A percentile compares a stretch with the other conserved stretches of the same genome.
Conservation (phyloP, 345 rosid genomes). For the Euphorbia lathyris region DNA sequence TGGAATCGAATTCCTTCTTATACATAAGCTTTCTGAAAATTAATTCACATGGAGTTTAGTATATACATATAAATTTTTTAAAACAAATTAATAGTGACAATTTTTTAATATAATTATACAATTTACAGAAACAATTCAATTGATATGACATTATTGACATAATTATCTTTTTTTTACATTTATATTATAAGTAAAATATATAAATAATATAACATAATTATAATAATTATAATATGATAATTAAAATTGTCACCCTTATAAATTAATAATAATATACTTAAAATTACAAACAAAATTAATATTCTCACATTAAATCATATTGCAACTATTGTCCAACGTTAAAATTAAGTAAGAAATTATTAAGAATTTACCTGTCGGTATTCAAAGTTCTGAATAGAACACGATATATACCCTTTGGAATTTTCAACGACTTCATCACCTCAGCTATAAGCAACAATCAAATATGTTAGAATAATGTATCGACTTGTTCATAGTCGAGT, state of each 20-base stretch:
- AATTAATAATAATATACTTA: too few species aligned
- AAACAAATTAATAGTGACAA: neutral
- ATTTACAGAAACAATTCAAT: too few species aligned
- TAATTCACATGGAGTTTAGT: neutral
- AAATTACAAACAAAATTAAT: neutral
- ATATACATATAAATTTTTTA: neutral
- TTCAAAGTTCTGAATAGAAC: constrained; percentile 33
- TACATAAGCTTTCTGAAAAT: constrained; percentile 37
- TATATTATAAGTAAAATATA: too few species aligned
- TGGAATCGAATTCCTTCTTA: constrained; percentile 36
- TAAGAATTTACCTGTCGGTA: constrained; percentile 22
- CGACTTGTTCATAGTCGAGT: too few species aligned
- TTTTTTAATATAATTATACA: too few species aligned
- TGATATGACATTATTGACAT: too few species aligned
- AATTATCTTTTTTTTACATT: too few species aligned
- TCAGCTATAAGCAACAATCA: constrained; percentile 19
- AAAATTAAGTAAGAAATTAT: neutral
- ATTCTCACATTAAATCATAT: neutral
- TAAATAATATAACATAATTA: too few species aligned
- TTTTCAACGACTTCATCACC: constrained; percentile 29
- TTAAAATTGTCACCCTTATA: too few species aligned
- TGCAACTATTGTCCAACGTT: too few species aligned
- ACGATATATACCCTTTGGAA: constrained; percentile 26
- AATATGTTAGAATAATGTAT: neutral
- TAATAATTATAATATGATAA: too few species aligned